Evolutionary conservation across 2,329 filamentous ascomycete genomes (phyloP).

Genomic region (Fusarium agapanthi): DNA sequence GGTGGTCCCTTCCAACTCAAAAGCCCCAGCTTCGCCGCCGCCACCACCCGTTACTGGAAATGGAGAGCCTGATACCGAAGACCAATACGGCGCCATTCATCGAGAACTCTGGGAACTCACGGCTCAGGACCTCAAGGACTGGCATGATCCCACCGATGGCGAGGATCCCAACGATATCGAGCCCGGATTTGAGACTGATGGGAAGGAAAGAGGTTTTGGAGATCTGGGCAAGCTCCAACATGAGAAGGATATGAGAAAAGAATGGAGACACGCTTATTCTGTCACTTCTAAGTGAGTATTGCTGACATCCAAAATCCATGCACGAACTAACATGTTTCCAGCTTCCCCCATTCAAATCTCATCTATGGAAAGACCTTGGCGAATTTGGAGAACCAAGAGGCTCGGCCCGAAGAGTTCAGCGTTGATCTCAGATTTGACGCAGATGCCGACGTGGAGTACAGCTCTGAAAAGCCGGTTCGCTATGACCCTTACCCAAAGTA

Average conservation of each 20-base stretch:
- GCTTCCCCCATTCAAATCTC: slow-evolving; percentile 55
- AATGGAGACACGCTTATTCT: slow-evolving; percentile 53
- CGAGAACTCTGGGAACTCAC: slow-evolving; percentile 47
- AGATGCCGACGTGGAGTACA: slow-evolving; percentile 51
- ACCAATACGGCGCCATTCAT: slow-evolving; percentile 17
- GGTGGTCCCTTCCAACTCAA: slow-evolving; percentile 44
- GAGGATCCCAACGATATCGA: slow-evolving; percentile 49
- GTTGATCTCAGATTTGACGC: slow-evolving; percentile 46
- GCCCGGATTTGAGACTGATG: slow-evolving; percentile 50
- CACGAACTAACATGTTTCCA: slow-evolving; percentile 44
- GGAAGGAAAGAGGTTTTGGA: slow-evolving; percentile 45
- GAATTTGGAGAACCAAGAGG: slow-evolving; percentile 54
- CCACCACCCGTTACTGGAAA: neutral
- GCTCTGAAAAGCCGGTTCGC: slow-evolving; percentile 58
- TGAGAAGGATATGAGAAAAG: slow-evolving; percentile 55
- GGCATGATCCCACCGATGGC: slow-evolving; percentile 48
- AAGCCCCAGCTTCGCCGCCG: slow-evolving; percentile 1
- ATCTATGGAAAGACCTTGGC: slow-evolving; percentile 67
- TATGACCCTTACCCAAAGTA: slow-evolving; percentile 80
- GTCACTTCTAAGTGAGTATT: slow-evolving; percentile 52
- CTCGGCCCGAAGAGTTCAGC: slow-evolving; percentile 45
- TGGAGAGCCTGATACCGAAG: slow-evolving; percentile 8
- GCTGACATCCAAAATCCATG: neutral
- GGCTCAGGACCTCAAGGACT: slow-evolving; percentile 48
- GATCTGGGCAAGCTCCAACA: slow-evolving; percentile 48